phyloP scores from a whole-genome alignment of 2,329 filamentous ascomycete species.

The Keithomyces neogunnii region DNA sequence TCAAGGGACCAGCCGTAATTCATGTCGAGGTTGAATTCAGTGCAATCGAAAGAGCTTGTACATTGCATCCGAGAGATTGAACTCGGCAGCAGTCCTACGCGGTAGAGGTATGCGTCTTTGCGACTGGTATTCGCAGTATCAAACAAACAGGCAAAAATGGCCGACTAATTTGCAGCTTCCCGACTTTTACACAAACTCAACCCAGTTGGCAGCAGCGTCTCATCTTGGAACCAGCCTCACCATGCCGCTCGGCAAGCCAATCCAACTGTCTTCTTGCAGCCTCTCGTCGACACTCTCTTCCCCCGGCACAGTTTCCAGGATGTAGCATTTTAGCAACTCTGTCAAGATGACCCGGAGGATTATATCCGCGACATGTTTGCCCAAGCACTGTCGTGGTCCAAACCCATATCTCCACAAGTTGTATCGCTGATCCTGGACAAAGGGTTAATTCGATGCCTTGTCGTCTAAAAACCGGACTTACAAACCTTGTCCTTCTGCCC shows the following conservation, averaged over 20 bases:
- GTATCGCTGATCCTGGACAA: background rate
- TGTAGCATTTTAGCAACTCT: background rate
- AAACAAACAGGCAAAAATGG: too few relatives aligned
- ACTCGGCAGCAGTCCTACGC: too few relatives aligned
- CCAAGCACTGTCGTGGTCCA: slow-evolving; percentile 3
- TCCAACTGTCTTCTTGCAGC: slow-evolving; percentile 7
- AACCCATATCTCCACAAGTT: slow-evolving; percentile 9
- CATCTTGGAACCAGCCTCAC: background rate
- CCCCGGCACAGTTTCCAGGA: background rate
- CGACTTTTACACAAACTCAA: too few relatives aligned
- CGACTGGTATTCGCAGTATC: too few relatives aligned
- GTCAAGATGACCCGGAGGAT: background rate
- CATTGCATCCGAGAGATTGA: too few relatives aligned
- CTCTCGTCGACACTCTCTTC: background rate
- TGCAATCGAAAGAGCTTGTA: too few relatives aligned
- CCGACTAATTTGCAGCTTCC: too few relatives aligned
- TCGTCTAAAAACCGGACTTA: background rate
- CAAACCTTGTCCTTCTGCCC: background rate
- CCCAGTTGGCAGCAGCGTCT: background rate
- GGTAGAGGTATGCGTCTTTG: too few relatives aligned
- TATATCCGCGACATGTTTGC: background rate
- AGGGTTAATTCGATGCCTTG: background rate
- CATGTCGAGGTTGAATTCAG: too few relatives aligned
- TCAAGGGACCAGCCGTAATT: too few relatives aligned
- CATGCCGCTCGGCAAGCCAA: slow-evolving; percentile 3